Conservation (phyloP, 257 asterid species). For the Rubia yunnanensis region DNA sequence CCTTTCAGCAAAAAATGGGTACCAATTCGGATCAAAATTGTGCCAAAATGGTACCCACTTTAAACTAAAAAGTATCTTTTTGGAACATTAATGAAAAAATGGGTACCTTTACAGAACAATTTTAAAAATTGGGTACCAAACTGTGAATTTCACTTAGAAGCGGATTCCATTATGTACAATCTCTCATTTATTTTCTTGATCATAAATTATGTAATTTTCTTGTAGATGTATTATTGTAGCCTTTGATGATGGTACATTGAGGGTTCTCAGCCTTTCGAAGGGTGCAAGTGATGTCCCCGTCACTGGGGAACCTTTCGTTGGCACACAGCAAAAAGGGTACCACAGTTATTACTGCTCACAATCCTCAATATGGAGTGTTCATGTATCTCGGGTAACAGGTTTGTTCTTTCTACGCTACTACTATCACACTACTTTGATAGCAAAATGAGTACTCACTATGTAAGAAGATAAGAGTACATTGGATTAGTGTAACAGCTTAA, state of each 20-base stretch:
- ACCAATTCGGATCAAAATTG: too few species aligned
- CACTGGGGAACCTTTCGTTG: conserved; percentile 40
- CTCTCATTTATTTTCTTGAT: too few species aligned
- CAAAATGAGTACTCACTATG: background rate
- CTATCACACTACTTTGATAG: background rate
- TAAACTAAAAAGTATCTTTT: too few species aligned
- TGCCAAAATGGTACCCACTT: too few species aligned
- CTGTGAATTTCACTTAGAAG: too few species aligned
- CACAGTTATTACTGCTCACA: conserved; percentile 54
- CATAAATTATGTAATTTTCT: conserved; percentile 1
- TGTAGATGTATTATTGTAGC: conserved; percentile 60
- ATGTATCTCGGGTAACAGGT: conserved; percentile 72
- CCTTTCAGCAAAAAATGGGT: too few species aligned
- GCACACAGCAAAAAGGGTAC: conserved; percentile 41
- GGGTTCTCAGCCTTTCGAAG: conserved; percentile 58
- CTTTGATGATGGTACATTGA: conserved; percentile 69
- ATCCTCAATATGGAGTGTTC: conserved; percentile 69
- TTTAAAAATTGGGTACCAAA: too few species aligned
- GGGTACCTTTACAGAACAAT: too few species aligned
- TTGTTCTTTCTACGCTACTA: conserved; percentile 4
- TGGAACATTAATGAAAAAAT: too few species aligned
- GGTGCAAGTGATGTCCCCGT: conserved; percentile 52
- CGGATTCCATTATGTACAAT: too few species aligned
- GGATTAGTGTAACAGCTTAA: background rate
- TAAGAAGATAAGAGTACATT: background rate